Base-by-base conservation (phyloP, 208 protist genomes). In the Trypanosoma conorhini region DNA sequence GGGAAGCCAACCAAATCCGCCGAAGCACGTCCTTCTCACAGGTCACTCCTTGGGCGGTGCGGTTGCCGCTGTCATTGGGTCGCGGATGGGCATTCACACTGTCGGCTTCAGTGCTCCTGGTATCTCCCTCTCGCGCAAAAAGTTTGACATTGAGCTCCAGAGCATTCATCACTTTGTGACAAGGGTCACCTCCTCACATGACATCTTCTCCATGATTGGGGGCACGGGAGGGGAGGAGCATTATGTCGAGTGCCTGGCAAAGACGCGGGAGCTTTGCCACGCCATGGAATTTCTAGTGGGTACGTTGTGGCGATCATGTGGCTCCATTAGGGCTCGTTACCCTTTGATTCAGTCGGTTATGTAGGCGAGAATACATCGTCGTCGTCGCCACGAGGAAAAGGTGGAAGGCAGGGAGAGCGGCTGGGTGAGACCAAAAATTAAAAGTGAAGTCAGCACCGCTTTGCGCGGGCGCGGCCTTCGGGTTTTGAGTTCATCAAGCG, bases 41-140 rank as follows among this genome's bases (percentile, higher is more conserved):
- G 90, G 90, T 2, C 90, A 96, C 77, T 96, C 90, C 3, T 76
- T 96, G 31, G 90, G 87, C 26, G 90, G 90, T 15, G 75, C 81
- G 24, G 77, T 93, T 22, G 87, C 86, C 17, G 67, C 85, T 10
- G 91, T 96, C 72, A 76, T 96, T 50, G 90, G 74, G 13, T 70
- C 86, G 8, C 73, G 79, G 62, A 77, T 89, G 70, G 74, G 79
- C 22, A 71, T 96, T 62, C 67, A 89, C 52, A 86, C 86, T 51
- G 85, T 96, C 12, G 63, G 77, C 38, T 93, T 96, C 70, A 85
- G 76, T 62, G 77, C 82, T 12, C 90, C 90, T 13, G 87, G 90
- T 33, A 82, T 95, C 28, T 56, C 80, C 10, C 71, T 91, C 22
- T 71, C 78, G 10, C 89, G 80, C 12, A 82, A 86, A 50, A 81